These are phyloP conservation scores for Mycena polygramma DNA, from an alignment of 768 basidiomycete genomes.

Conservation along the genomic window DNA sequence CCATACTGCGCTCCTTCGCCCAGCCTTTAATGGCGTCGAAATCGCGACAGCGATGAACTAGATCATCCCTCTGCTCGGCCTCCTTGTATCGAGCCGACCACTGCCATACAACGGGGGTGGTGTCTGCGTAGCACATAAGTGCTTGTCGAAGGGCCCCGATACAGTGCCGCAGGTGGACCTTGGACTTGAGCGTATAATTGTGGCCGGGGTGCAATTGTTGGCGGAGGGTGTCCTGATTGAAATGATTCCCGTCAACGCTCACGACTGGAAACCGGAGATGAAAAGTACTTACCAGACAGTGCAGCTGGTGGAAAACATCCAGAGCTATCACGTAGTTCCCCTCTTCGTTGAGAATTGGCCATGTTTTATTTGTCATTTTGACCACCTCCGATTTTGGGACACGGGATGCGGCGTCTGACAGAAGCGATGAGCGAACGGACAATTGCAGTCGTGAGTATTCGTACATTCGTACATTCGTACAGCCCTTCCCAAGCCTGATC, in stretches of 20 bases:
- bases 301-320: constrained; percentile 41
- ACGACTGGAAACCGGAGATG: neutral
- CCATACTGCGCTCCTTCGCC: constrained; percentile 35
- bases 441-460: neutral
- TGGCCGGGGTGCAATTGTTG: constrained; percentile 28
- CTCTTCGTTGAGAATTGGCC: constrained; percentile 36
- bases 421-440: neutral
- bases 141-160: constrained; percentile 36
- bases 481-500: constrained; percentile 39
- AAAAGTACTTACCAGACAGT: constrained; percentile 35
- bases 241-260: neutral
- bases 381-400: constrained; percentile 33
- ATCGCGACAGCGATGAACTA: constrained; percentile 39
- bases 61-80: constrained; percentile 34
- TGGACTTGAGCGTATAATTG: constrained; percentile 25
- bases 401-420: constrained; percentile 32
- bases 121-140: constrained; percentile 38
- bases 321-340: constrained; percentile 36
- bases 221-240: constrained; percentile 33
- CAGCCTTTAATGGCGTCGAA: constrained; percentile 32
- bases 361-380: constrained; percentile 37
- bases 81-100: constrained; percentile 33
- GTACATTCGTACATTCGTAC: constrained; percentile 37
- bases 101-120: constrained; percentile 37
- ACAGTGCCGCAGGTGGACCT: constrained; percentile 35